These are phyloP conservation scores for Acanthochlamys bracteata DNA, from an alignment of 106 monocot species.

Conservation along the genomic window DNA sequence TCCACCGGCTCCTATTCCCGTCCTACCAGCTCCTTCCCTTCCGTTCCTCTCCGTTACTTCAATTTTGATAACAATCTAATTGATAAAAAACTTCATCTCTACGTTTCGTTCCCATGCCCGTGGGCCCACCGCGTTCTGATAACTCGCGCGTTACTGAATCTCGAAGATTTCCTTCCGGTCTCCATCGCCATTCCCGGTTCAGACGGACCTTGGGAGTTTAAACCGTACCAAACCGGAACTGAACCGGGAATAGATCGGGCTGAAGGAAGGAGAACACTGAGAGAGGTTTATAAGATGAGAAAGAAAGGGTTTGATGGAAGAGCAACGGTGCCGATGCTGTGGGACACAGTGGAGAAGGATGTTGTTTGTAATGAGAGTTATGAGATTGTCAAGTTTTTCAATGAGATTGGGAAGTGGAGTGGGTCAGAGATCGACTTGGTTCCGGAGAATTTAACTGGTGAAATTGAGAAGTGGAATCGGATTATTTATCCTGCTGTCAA, in stretches of 20 bases:
- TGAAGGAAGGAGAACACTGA: constrained; percentile 41
- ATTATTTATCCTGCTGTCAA: constrained; percentile 71
- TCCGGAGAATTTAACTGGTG: constrained; percentile 27
- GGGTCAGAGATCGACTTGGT: constrained; percentile 27
- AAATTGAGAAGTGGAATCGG: constrained; percentile 64
- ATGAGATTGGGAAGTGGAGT: not conserved
- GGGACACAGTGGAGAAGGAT: constrained; percentile 47
- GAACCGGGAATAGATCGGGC: constrained; percentile 25
- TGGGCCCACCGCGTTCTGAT: constrained; percentile 93
- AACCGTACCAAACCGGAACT: constrained; percentile 2
- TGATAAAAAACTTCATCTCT: constrained; percentile 42
- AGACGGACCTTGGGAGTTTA: constrained; percentile 66
- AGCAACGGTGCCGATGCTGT: constrained; percentile 93
- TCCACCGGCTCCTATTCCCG: constrained; percentile 72
- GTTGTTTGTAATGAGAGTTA: constrained; percentile 94
- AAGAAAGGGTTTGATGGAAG: constrained; percentile 65
- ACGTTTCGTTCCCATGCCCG: constrained; percentile 80
- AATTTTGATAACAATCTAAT: not conserved
- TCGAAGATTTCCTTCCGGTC: constrained; percentile 39
- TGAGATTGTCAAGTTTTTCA: constrained; percentile 62
- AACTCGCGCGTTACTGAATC: constrained; percentile 53
- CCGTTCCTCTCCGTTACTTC: constrained; percentile 26
- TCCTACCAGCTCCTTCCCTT: constrained; percentile 53
- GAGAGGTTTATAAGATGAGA: constrained; percentile 58
- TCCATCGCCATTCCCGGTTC: constrained; percentile 53